These are phyloP conservation scores for Fomitopsis pinicola DNA, from an alignment of 1,284 basidiomycete genomes.

Conservation along the genomic window DNA sequence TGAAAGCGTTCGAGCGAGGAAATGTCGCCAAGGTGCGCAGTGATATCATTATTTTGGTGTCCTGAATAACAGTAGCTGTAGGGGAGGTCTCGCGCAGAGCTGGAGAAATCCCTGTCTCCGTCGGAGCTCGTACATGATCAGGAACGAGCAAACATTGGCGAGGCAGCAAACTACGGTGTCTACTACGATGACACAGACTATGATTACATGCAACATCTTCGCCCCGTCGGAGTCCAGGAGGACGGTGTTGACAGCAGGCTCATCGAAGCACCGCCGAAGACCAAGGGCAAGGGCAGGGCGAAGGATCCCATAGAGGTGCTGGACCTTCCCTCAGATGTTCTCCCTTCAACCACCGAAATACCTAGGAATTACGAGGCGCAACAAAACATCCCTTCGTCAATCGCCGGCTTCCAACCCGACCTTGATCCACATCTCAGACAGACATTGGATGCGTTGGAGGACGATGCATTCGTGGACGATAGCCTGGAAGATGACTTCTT, in stretches of 20 bases:
- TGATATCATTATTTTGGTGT: neutral
- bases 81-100: constrained; percentile 76
- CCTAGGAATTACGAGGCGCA: constrained; percentile 73
- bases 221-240: constrained; percentile 66
- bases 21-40: constrained; percentile 63
- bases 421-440: constrained; percentile 97
- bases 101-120: constrained; percentile 59
- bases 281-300: constrained; percentile 30
- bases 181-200: constrained; percentile 98
- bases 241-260: constrained; percentile 76
- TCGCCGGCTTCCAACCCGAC: constrained; percentile 90
- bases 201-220: constrained; percentile 98
- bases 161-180: constrained; percentile 89
- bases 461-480: constrained; percentile 90
- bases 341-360: constrained; percentile 73
- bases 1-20: constrained; percentile 76
- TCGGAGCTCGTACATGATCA: constrained; percentile 52
- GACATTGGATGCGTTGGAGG: constrained; percentile 91
- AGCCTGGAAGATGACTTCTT: constrained; percentile 73
- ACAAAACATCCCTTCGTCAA: constrained; percentile 74
- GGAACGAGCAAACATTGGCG: constrained; percentile 58
- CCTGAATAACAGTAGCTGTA: constrained; percentile 22
- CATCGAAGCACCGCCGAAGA: constrained; percentile 57
- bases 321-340: constrained; percentile 64
- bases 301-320: constrained; percentile 35